A percentile compares a stretch with the other conserved stretches of the same genome.
These are phyloP conservation scores for Boletus sp. DNA, from an alignment of 1,284 basidiomycete species.

Conservation along the genomic window DNA sequence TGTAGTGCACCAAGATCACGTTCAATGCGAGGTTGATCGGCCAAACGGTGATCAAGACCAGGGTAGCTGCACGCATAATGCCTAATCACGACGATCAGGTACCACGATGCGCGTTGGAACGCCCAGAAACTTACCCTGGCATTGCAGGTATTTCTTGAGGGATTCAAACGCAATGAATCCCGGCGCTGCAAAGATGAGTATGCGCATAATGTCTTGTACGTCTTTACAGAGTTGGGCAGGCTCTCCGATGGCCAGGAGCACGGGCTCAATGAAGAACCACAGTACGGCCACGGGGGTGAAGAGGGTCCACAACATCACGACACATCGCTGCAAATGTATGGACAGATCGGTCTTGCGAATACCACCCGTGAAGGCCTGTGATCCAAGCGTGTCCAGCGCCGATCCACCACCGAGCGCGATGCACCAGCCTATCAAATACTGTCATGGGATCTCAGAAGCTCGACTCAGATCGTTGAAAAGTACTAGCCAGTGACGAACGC, in stretches of 20 bases:
- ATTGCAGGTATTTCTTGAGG: conserved; percentile 78
- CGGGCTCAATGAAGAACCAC: conserved; percentile 64
- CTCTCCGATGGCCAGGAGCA: conserved; percentile 68
- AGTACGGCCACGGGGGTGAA: conserved; percentile 62
- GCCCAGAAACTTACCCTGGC: conserved; percentile 58
- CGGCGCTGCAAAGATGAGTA: conserved; percentile 66
- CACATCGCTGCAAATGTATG: conserved; percentile 69
- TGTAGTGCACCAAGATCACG: conserved; percentile 61
- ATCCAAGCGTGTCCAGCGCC: conserved; percentile 76
- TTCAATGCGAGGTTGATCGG: conserved; percentile 69
- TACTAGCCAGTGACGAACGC: conserved; percentile 77
- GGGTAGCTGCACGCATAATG: conserved; percentile 73
- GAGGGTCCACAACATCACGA: conserved; percentile 63
- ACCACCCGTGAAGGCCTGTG: conserved; percentile 72
- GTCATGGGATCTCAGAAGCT: conserved; percentile 55
- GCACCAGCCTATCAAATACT: conserved; percentile 61
- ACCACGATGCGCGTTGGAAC: not conserved
- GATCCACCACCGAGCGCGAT: conserved; percentile 78
- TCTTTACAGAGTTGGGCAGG: conserved; percentile 55
- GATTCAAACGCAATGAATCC: conserved; percentile 78
- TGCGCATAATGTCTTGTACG: conserved; percentile 64
- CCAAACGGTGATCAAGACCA: conserved; percentile 59
- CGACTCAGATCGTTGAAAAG: conserved; percentile 24
- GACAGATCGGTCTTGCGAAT: conserved; percentile 60
- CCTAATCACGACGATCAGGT: conserved; percentile 44